These are phyloP conservation scores for Pinus tabuliformis DNA, from an alignment of 75 land plant species.

Conservation along the genomic window DNA sequence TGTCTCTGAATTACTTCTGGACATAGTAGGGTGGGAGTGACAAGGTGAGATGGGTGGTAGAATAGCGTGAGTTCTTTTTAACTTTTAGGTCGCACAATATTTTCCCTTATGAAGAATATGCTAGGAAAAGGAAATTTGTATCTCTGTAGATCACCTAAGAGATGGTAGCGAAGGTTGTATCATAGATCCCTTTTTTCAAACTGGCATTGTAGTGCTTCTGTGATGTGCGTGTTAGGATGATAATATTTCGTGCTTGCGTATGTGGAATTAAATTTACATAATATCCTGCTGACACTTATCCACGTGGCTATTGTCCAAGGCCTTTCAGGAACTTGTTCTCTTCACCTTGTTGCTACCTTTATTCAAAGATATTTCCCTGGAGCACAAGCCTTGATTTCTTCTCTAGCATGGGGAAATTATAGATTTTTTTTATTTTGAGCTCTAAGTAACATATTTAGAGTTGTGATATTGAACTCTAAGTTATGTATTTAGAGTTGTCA, in stretches of 20 bases:
- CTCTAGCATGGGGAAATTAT: conserved; percentile 93
- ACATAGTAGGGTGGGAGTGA: no score
- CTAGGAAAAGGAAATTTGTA: neutral
- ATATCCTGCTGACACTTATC: neutral
- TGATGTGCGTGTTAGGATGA: no score
- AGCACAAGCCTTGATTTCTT: conserved; percentile 75
- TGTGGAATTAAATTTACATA: neutral
- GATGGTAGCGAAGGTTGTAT: no score
- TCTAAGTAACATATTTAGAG: no score
- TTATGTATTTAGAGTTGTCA: neutral
- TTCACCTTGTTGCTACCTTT: conserved; percentile 94
- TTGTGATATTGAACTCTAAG: neutral
- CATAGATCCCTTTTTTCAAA: no score
- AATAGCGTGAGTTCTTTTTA: no score
- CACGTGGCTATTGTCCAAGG: conserved; percentile 97
- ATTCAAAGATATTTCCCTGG: conserved; percentile 94
- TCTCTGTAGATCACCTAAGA: no score
- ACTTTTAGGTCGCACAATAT: neutral
- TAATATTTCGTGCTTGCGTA: neutral
- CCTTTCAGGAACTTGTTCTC: conserved; percentile 97
- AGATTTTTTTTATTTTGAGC: neutral
- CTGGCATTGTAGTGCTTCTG: neutral
- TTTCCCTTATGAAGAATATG: neutral
- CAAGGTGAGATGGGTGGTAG: no score
- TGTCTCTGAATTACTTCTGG: neutral